Evolutionary conservation across 2,329 filamentous ascomycete genomes (phyloP), one percentile per base, ranked within the genome.

Genomic region (Cladophialophora carrionii): DNA sequence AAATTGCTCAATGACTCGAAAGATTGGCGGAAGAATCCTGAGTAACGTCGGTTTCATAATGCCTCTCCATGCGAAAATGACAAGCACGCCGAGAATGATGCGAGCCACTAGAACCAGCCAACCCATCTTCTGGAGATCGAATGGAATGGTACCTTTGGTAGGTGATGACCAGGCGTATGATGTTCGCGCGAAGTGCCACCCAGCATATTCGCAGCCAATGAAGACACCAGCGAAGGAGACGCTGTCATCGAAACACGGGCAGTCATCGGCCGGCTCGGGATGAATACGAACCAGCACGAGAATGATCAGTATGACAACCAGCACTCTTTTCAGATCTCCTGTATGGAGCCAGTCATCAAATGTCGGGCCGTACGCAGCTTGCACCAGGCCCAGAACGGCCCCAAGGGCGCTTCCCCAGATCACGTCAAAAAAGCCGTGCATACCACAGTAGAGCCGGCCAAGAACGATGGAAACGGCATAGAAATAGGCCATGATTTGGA

Each of bases 371-470:
- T 79, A 85, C 6, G 78, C 69, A 65, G 84, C 84, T 71, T 88
- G 85, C 22, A 84, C 72, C 22, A 82, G 76, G 1, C 84, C 84
- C 41, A 90, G 82, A 5, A 84, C 78, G 10, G 88, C 89, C 34
- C 95, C 95, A 62, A 97, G 83, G 14, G 87, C 72, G 61, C 89
- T 91, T 6, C 95, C 95, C 63, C 95, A 78, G 14, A 95, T 79
- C 26, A 98, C 92, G 77, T 99, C 95, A 51, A 95, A 83, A 78
- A 98, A 96, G 10, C 95, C 95, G 78, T 99, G 95, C 95, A 99
- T 99, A 67, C 95, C 95, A 75, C 95, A 99, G 80, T 99, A 98
- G 41, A 99, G 82, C 22, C 95, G 88, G 5, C 95, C 95, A 68
- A 98, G 81, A 48, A 97, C 85, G 74, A 99, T 98, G 29, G 94